Conservation (phyloP, 257 asterid species). For the Fraxinus cuspidata region DNA sequence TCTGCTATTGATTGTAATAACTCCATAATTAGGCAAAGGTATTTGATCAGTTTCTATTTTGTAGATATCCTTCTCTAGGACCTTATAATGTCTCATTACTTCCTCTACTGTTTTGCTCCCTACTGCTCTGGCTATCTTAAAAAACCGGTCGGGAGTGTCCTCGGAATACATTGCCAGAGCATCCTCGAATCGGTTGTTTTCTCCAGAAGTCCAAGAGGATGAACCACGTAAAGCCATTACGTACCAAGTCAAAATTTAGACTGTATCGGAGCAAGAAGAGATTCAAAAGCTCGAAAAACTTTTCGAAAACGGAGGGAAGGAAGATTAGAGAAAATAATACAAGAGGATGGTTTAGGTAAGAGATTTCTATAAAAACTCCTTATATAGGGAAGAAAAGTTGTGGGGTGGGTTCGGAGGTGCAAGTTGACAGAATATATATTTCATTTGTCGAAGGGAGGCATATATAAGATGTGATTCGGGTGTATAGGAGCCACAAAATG, state of each 20-base stretch:
- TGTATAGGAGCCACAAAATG: neutral
- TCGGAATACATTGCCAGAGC: neutral
- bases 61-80: constrained; percentile 1
- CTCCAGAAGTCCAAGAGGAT: neutral
- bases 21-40: neutral
- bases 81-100: neutral
- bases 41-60: neutral
- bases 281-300: neutral
- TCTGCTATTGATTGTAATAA: neutral
- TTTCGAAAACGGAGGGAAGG: neutral
- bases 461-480: neutral
- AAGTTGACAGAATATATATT: neutral
- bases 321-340: neutral
- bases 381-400: constrained; percentile 9
- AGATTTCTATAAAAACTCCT: neutral
- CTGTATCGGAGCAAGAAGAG: neutral
- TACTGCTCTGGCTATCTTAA: neutral
- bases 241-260: neutral
- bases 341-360: neutral
- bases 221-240: neutral
- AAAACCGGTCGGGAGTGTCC: neutral
- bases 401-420: neutral
- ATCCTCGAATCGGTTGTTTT: constrained; percentile 1
- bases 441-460: neutral
- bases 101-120: neutral